Conservation (phyloP, 2,329 filamentous ascomycete genomes). For the Teratosphaeria zuluensis region DNA sequence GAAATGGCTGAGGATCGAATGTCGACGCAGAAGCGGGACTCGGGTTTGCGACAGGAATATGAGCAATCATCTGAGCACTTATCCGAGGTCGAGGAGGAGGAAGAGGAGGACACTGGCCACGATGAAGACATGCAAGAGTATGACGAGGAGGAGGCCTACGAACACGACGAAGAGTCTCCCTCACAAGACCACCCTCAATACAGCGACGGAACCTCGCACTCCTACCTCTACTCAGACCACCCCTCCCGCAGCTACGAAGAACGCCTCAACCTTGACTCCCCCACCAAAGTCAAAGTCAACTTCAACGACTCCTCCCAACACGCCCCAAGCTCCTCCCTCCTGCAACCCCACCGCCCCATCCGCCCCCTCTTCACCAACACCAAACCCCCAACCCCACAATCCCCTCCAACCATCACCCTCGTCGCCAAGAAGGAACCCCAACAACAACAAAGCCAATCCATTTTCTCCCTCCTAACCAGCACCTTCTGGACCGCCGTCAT, state of each 20-base stretch:
- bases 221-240: background rate
- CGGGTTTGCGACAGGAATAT: background rate
- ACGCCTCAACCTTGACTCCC: constrained; percentile 26
- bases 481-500: constrained; percentile 21
- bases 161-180: constrained; percentile 2
- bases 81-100: background rate
- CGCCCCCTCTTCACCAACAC: background rate
- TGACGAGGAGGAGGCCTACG: constrained; percentile 2
- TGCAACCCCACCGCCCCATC: background rate
- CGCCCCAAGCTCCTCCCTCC: constrained; percentile 3
- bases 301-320: constrained; percentile 25
- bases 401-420: background rate
- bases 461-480: background rate
- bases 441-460: background rate
- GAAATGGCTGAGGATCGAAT: constrained; percentile 10
- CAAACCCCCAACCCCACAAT: background rate
- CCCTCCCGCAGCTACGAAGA: constrained; percentile 20
- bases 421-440: background rate
- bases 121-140: background rate
- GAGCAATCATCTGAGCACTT: background rate
- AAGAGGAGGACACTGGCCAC: no score
- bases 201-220: background rate
- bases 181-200: background rate
- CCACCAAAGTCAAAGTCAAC: constrained; percentile 25
- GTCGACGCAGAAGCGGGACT: background rate